Percentiles rank a stretch among this genome's conserved stretches.
Evolutionary conservation across 1,284 basidiomycete species (phyloP).

Genomic region (Rhodotorula glutinis): DNA sequence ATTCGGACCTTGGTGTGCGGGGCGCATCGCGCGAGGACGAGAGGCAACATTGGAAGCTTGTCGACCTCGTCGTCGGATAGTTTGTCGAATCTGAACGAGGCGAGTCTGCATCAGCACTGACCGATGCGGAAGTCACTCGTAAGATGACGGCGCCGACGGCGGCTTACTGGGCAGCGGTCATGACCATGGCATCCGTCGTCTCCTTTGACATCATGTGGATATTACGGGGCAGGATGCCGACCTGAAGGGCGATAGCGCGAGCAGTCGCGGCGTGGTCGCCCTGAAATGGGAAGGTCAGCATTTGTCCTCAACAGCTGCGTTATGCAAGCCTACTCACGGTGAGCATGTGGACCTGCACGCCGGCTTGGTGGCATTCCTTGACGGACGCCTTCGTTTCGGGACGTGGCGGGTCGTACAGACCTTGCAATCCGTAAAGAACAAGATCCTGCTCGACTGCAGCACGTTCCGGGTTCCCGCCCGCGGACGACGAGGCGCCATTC

Average conservation of each 20-base stretch:
- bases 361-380: constrained; percentile 60
- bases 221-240: constrained; percentile 57
- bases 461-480: constrained; percentile 44
- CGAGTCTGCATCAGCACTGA: constrained; percentile 25
- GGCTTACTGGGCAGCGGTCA: constrained; percentile 34
- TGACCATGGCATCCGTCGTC: constrained; percentile 33
- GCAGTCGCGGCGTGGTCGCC: constrained; percentile 52
- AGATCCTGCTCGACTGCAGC: constrained; percentile 61
- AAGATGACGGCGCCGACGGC: neutral
- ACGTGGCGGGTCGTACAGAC: constrained; percentile 67
- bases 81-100: constrained; percentile 60
- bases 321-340: neutral
- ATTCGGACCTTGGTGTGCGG: constrained; percentile 55
- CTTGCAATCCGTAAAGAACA: constrained; percentile 63
- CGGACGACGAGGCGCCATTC: constrained; percentile 12
- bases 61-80: constrained; percentile 63
- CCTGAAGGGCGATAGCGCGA: constrained; percentile 47
- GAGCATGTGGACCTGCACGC: constrained; percentile 58
- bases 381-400: constrained; percentile 64
- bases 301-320: constrained; percentile 41
- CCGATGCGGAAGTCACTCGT: too few species aligned
- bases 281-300: constrained; percentile 52
- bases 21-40: constrained; percentile 60
- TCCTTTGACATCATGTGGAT: constrained; percentile 32
- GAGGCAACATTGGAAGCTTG: constrained; percentile 55